Conservation (phyloP, 257 asterid genomes). For the Solanum clarkiae region DNA sequence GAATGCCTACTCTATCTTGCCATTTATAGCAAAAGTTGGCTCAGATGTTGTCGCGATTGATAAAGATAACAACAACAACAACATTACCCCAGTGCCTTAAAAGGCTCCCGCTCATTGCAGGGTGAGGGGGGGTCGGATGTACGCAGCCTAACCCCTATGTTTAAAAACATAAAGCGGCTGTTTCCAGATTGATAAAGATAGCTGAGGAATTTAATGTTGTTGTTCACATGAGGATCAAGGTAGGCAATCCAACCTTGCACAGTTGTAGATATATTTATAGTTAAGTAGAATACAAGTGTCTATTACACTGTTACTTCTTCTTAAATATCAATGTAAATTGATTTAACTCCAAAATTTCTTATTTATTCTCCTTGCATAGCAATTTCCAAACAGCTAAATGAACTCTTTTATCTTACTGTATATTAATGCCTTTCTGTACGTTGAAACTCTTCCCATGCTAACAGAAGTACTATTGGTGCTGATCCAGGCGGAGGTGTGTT, state of each 20-base stretch:
- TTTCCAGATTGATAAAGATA: conserved; percentile 83
- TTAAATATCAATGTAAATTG: neutral
- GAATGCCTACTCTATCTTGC: neutral
- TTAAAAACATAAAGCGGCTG: too few species aligned
- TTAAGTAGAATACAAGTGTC: neutral
- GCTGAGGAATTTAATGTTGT: conserved; percentile 98
- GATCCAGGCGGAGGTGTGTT: conserved; percentile 98
- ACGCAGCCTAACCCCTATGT: too few species aligned
- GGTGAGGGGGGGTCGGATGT: too few species aligned
- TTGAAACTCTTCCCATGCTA: neutral
- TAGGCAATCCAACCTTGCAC: conserved; percentile 3
- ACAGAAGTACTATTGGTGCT: conserved; percentile 23
- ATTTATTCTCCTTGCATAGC: neutral
- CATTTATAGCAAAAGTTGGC: conserved; percentile 89
- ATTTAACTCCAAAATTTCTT: neutral
- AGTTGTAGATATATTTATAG: neutral
- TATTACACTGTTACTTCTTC: neutral
- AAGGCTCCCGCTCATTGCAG: too few species aligned
- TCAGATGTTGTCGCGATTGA: conserved; percentile 91
- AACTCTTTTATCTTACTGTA: neutral
- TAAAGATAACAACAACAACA: too few species aligned
- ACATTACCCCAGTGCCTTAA: too few species aligned
- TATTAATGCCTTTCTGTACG: neutral
- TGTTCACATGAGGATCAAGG: conserved; percentile 98
- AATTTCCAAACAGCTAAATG: neutral